Evolutionary conservation across 257 asterid genomes (phyloP), one percentile per base, ranked within the genome.

Genomic region (Henckelia pumila): DNA sequence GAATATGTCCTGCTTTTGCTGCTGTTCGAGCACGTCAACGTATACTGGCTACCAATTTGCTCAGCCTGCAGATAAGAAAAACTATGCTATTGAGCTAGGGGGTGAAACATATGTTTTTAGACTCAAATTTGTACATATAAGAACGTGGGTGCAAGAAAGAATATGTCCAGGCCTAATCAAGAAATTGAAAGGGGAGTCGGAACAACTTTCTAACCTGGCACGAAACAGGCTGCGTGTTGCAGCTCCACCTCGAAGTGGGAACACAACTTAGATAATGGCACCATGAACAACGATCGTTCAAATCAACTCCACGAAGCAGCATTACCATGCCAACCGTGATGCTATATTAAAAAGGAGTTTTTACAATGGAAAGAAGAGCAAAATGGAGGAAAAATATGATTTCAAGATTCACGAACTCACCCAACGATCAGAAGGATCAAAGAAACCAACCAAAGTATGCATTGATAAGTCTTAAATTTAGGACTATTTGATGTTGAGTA

Each of bases 201-300:
- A 22, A 63, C 25, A 28, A 22, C 77, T 73, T 72, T 30, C 29
- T 67, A 29, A 92, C 98, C 89, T 80, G 74, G 53, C 99, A 90
- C 2, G 95, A 85, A 50, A 78, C 73, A 1, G 87, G 86, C 73
- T 81, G 84, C 1, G 89, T 77, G 73, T 83, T 82, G 85, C 99
- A 93, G 71, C 82, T 88, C 97, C 97, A 93, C 78, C 78, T 74
- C 1, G 89, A 81, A 26, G 95, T 88, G 8, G 96, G 96, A 58
- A 90, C 84, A 16, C 99, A 93, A 22, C 96, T 93, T 70, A 93
- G 82, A 72, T 93, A 88, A 75, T 93, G 96, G 78, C 96, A 90
- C 96, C 97, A 93, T 2, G 95, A 82, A 73, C 97, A 93, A 61
- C 80, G 89, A 29, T 86, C 94, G 47, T 93, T 93, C 69, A 90